Evolutionary conservation across 345 rosid species (phyloP).

Genomic region (thale cress (Arabidopsis thaliana)): DNA sequence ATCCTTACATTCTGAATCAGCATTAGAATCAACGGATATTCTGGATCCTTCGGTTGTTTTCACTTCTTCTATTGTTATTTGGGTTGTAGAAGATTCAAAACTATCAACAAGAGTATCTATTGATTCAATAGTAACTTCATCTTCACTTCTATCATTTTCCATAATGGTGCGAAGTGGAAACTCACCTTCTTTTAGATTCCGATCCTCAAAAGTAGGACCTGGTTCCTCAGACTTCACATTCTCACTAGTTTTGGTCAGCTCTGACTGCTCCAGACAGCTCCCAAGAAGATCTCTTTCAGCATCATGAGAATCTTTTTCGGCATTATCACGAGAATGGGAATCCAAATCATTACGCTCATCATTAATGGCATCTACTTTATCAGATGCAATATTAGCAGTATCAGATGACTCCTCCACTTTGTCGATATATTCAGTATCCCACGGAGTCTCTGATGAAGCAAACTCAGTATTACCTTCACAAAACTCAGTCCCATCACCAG

Average conservation of each 20-base stretch:
- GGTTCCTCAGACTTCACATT: slow-evolving; percentile 41
- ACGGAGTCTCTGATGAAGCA: slow-evolving; percentile 56
- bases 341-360: slow-evolving; percentile 42
- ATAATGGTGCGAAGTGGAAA: slow-evolving; percentile 35
- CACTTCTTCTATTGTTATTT: slow-evolving; percentile 30
- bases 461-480: slow-evolving; percentile 67
- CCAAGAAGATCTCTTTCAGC: slow-evolving; percentile 50
- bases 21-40: slow-evolving; percentile 41
- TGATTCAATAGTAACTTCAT: slow-evolving; percentile 41
- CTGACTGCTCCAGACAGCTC: slow-evolving; percentile 59
- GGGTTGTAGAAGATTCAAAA: slow-evolving; percentile 25
- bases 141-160: slow-evolving; percentile 46
- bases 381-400: slow-evolving; percentile 41
- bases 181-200: slow-evolving; percentile 24
- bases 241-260: slow-evolving; percentile 48
- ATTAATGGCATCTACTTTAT: slow-evolving; percentile 30
- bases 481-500: slow-evolving; percentile 69
- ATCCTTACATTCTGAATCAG: slow-evolving; percentile 43
- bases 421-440: slow-evolving; percentile 57
- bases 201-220: slow-evolving; percentile 44
- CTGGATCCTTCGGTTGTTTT: slow-evolving; percentile 25
- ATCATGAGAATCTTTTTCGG: slow-evolving; percentile 41
- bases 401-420: slow-evolving; percentile 54
- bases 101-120: slow-evolving; percentile 24
- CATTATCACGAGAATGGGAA: slow-evolving; percentile 31